phyloP scores from a whole-genome alignment of 176 grass and related monocot genomes.

The Raddia distichophylla region DNA sequence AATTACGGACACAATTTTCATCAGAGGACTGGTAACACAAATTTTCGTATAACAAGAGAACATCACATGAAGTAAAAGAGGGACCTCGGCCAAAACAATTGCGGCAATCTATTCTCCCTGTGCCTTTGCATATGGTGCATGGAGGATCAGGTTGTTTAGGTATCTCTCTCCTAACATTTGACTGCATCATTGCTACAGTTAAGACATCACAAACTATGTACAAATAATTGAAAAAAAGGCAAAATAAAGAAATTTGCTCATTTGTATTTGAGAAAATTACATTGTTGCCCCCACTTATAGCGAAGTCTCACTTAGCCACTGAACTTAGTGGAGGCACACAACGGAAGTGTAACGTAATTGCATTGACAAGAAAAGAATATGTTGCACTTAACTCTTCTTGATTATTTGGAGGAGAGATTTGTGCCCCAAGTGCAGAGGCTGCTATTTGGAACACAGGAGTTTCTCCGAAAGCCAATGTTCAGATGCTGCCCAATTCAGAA shows the following conservation, averaged over 20 bases:
- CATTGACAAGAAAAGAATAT: not conserved
- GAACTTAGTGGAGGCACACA: not conserved
- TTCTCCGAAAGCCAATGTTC: not conserved
- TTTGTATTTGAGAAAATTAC: too few species aligned
- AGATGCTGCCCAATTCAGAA: slow-evolving; percentile 8
- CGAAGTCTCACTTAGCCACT: too few species aligned
- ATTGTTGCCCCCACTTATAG: too few species aligned
- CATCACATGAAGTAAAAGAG: not conserved
- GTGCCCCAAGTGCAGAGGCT: not conserved
- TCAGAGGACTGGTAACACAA: not conserved
- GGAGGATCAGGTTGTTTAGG: slow-evolving; percentile 55
- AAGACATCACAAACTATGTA: not conserved
- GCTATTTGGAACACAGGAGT: not conserved
- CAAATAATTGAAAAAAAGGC: not conserved
- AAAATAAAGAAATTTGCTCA: not conserved
- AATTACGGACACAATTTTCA: slow-evolving; percentile 10
- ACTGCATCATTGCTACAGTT: slow-evolving; percentile 49
- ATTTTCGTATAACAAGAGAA: slow-evolving; percentile 7
- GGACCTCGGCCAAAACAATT: slow-evolving; percentile 68
- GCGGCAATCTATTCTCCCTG: slow-evolving; percentile 60
- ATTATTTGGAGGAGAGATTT: not conserved
- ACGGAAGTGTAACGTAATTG: not conserved
- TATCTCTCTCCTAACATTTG: slow-evolving; percentile 69
- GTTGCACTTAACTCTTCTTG: not conserved
- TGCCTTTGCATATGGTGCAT: slow-evolving; percentile 65